Conservation (phyloP, 179 eudicot genomes). For the Silene noctiflora region DNA sequence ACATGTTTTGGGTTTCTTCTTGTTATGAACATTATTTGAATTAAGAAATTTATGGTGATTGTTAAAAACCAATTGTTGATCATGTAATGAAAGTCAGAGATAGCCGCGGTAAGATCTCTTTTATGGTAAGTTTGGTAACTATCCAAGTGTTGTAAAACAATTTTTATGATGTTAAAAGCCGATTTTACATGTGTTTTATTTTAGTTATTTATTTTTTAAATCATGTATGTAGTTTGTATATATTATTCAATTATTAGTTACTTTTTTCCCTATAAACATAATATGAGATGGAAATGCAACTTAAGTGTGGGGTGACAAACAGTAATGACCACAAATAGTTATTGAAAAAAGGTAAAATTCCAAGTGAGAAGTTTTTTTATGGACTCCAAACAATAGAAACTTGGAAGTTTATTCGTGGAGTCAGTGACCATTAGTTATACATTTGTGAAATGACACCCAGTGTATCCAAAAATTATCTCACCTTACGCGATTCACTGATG, state of each 20-base stretch:
- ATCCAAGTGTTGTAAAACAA: neutral
- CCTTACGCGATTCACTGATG: neutral
- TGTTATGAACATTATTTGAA: neutral
- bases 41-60: conserved; percentile 1
- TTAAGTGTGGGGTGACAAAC: too few species aligned
- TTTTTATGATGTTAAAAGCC: neutral
- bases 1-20: too few species aligned
- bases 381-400: neutral
- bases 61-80: neutral
- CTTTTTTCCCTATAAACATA: neutral
- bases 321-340: too few species aligned
- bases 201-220: too few species aligned
- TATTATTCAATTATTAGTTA: neutral
- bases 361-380: neutral
- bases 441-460: neutral
- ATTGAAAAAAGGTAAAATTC: neutral
- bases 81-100: neutral
- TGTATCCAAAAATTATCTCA: neutral
- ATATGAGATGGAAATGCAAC: too few species aligned
- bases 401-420: neutral
- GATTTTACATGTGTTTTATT: neutral
- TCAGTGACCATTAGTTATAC: neutral
- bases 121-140: neutral
- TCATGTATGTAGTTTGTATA: neutral
- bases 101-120: neutral